Percentiles rank a stretch among this genome's conserved stretches.
These are phyloP conservation scores for Coprinopsis sp. DNA, from an alignment of 768 basidiomycete genomes.

Conservation along the genomic window DNA sequence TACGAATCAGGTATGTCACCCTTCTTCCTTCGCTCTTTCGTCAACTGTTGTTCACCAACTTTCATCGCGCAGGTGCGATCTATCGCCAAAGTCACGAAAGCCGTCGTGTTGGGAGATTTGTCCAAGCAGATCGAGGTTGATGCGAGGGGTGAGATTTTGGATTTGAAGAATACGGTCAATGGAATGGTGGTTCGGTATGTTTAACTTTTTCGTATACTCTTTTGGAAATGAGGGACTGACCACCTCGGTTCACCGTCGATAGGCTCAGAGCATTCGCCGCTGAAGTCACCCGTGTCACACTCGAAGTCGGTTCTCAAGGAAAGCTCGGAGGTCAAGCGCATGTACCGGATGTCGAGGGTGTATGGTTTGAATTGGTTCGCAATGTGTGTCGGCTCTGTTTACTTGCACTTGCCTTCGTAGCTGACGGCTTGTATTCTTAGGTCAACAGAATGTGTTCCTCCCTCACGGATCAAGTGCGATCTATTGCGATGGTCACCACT, in stretches of 20 bases:
- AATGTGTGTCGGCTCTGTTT: constrained; percentile 43
- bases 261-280: constrained; percentile 63
- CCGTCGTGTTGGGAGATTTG: constrained; percentile 87
- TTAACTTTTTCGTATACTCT: constrained; percentile 1
- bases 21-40: constrained; percentile 3
- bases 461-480: constrained; percentile 76
- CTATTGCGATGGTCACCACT: constrained; percentile 81
- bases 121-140: constrained; percentile 91
- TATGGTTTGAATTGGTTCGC: constrained; percentile 79
- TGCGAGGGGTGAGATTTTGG: constrained; percentile 83
- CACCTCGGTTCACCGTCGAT: constrained; percentile 14
- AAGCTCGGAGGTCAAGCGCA: constrained; percentile 85
- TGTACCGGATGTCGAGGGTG: constrained; percentile 88
- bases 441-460: constrained; percentile 81
- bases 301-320: constrained; percentile 85
- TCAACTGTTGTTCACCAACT: not conserved
- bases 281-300: constrained; percentile 79
- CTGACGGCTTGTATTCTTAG: constrained; percentile 23
- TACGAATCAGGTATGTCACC: constrained; percentile 52
- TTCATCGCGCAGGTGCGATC: constrained; percentile 55
- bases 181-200: constrained; percentile 50
- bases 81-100: constrained; percentile 90
- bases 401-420: not conserved
- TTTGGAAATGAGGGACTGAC: not conserved
- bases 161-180: constrained; percentile 65